A percentile compares a stretch with the other conserved stretches of the same genome.
These are phyloP conservation scores for Evansstolkia leycettana DNA, from an alignment of 495 filamentous ascomycete species.

Conservation along the genomic window DNA sequence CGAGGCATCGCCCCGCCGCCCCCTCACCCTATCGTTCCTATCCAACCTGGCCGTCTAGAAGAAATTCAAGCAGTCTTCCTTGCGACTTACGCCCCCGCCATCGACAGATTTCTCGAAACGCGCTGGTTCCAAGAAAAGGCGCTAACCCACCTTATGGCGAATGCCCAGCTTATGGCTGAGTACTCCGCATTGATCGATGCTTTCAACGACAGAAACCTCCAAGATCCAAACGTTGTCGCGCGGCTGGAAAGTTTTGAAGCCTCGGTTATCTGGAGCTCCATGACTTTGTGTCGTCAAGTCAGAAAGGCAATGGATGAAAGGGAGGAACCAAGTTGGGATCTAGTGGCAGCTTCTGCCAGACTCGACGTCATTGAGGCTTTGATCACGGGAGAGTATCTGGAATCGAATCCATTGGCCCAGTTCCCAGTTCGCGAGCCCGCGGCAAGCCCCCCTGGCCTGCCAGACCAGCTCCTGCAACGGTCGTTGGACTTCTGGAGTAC, in stretches of 20 bases:
- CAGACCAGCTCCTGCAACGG: slow-evolving; percentile 41
- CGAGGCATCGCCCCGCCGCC: slow-evolving; percentile 50
- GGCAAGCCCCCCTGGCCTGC: slow-evolving; percentile 24
- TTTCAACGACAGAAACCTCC: slow-evolving; percentile 30
- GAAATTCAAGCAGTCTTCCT: slow-evolving; percentile 65
- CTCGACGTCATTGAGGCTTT: slow-evolving; percentile 65
- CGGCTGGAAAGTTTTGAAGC: slow-evolving; percentile 54
- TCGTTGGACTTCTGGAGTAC: slow-evolving; percentile 73
- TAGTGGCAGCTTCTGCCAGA: slow-evolving; percentile 50
- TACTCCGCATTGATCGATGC: slow-evolving; percentile 48
- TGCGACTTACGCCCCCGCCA: slow-evolving; percentile 62
- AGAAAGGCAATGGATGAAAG: slow-evolving; percentile 24
- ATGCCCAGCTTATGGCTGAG: slow-evolving; percentile 46
- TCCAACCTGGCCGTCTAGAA: slow-evolving; percentile 41
- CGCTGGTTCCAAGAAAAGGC: slow-evolving; percentile 59
- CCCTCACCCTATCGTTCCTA: slow-evolving; percentile 41
- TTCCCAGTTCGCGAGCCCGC: slow-evolving; percentile 28
- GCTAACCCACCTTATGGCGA: slow-evolving; percentile 39
- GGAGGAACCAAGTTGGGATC: slow-evolving; percentile 34
- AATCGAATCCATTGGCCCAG: slow-evolving; percentile 42
- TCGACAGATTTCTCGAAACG: slow-evolving; percentile 76
- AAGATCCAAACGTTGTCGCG: slow-evolving; percentile 27
- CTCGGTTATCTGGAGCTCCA: slow-evolving; percentile 59
- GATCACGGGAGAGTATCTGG: slow-evolving; percentile 53
- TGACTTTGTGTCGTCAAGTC: slow-evolving; percentile 34